A percentile compares a stretch with the other conserved stretches of the same genome.
Evolutionary conservation across 208 protist species (phyloP).

Genomic region (Trypanosoma vivax): DNA sequence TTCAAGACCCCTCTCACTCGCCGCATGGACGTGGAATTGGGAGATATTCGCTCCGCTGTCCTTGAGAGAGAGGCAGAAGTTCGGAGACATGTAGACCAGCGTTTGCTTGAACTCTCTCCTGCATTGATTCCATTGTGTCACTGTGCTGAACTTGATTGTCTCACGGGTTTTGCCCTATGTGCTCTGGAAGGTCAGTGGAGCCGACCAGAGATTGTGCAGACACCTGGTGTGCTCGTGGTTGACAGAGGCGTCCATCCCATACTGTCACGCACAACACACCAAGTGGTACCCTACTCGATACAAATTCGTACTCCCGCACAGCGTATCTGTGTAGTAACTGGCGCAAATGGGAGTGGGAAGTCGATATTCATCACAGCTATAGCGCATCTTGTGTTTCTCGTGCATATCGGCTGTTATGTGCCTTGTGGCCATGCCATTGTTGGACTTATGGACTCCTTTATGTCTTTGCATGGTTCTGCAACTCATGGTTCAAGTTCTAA

Average conservation of each 20-base stretch:
- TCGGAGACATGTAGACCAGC: conserved; percentile 46
- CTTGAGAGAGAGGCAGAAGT: conserved; percentile 56
- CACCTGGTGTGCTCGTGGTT: conserved; percentile 42
- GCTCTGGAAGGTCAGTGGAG: conserved; percentile 65
- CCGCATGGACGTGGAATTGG: conserved; percentile 60
- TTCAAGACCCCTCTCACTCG: conserved; percentile 68
- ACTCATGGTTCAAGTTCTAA: conserved; percentile 2
- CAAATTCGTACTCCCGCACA: conserved; percentile 20
- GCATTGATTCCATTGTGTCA: conserved; percentile 43
- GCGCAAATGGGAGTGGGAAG: conserved; percentile 89
- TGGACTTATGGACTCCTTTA: conserved; percentile 49
- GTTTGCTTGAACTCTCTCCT: conserved; percentile 52
- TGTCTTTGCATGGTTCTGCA: conserved; percentile 16
- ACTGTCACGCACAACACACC: conserved; percentile 29
- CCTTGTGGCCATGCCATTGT: conserved; percentile 53
- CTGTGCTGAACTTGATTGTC: conserved; percentile 70
- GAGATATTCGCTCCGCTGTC: conserved; percentile 61
- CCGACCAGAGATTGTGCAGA: conserved; percentile 23
- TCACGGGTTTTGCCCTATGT: conserved; percentile 56
- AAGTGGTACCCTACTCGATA: conserved; percentile 54
- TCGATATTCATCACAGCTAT: conserved; percentile 90
- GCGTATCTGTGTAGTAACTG: conserved; percentile 68
- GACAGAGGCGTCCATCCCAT: conserved; percentile 67
- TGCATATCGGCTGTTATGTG: conserved; percentile 92
- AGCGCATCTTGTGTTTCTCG: conserved; percentile 87